Base-by-base conservation (phyloP, 1,284 basidiomycete species). In the Heimioporus retisporus region DNA sequence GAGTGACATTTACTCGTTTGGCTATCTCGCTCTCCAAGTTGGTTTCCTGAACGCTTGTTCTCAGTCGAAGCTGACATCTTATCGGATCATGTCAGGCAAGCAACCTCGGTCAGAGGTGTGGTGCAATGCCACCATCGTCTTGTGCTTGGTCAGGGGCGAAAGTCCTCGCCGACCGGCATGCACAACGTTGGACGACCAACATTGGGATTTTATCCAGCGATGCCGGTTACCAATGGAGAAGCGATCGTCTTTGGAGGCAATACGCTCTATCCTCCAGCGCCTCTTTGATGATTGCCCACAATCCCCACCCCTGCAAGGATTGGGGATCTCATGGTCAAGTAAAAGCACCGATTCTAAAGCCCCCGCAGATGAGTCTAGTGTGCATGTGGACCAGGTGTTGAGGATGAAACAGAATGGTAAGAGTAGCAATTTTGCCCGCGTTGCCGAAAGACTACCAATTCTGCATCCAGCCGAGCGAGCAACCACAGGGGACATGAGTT, bases 111-210 rank as follows among this genome's bases (percentile, higher is more conserved):
- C 46, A 6, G 31, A 59, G 23, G 48, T 59, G 16, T 35, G 23
- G 10, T 19, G 50, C 7, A 44, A 51, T 8, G 25, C 46, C 14
- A 16, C 35, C 18, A 8, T 63, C 21, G 44, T 60, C 31, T 28
- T 61, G n/a, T 56, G 44, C 31, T 35, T 62, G 16, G 23, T 28
- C 59, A 54, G 55, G 48, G 64, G 66, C 53, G 43, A 23, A 53
- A 59, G 59, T 59, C 42, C 56, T 19, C 23, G n/a, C 42, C 48
- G 35, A 60, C 48, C 59, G 25, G 50, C n/a, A 25, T 60, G 48
- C 7, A n/a, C n/a, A 23, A 13, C 35, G 11, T 42, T 60, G 16
- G 31, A 25, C 7, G 46, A 51, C 31, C 23, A 21, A 10, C 59
- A 60, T 8, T 60, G 58, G 58, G 18, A 59, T 15, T 50, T 48